Base-by-base conservation (phyloP, 768 basidiomycete species). In the Mycena floridula region DNA sequence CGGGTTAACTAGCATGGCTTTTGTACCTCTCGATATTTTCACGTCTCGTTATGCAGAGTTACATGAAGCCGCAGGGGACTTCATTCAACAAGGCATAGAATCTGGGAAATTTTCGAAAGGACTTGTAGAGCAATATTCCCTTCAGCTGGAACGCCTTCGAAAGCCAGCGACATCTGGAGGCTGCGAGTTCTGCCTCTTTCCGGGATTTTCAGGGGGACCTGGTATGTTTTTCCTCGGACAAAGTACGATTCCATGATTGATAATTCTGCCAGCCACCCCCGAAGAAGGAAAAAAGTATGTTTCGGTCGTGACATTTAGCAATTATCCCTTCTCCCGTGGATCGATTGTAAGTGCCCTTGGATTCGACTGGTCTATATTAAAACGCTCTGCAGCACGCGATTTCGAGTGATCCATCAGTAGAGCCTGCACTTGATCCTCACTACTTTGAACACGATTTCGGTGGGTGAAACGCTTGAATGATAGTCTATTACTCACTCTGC, bases 281-380 rank as follows among this genome's bases (percentile, higher is more conserved):
- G 24, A 69, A 67, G 62, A 27, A 0, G 68, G 67, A 1, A 73
- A 71, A 52, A 63, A 56, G 18, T 78, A 78, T 50, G 36, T 72
- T 20, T 66, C 69, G 0, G 35, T 76, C 13, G 38, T 62, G 5
- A 54, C 52, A 5, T 59, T 62, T 1, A 50, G 64, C n/a, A 72
- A 73, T 44, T 69, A 77, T 39, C 63, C 63, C 2, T 65, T 75
- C 48, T 74, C 71, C 7, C 59, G 75, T 9, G 77, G 78, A 2
- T 64, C 70, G 0, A 70, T 79, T 45, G 74, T 74, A 42, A 28
- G 70, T 59, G 6, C n/a, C n/a, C n/a, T n/a, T n/a, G n/a, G n/a
- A n/a, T n/a, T n/a, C n/a, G n/a, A n/a, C n/a, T n/a, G n/a, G n/a
- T n/a, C n/a, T n/a, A n/a, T n/a, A n/a, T n/a, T n/a, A 9, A 9